phyloP scores from a whole-genome alignment of 129 eudicot genomes.

The sunflower (Helianthus annuus) region HanXRQr2.0-SUNRISE NC_035440.2:130717879-130718378 shows the following conservation, averaged over 20 bases:
- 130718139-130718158: conserved; percentile 64
- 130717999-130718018: too few species aligned
- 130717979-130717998: too few species aligned
- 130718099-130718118: conserved; percentile 65
- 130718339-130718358: conserved; percentile 72
- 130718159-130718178: conserved; percentile 66
- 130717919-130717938: conserved; percentile 49
- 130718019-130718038: too few species aligned
- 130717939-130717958: conserved; percentile 60
- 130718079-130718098: conserved; percentile 49
- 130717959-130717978: too few species aligned
- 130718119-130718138: conserved; percentile 65
- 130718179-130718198: conserved; percentile 70
- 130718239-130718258: conserved; percentile 75
- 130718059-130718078: too few species aligned
- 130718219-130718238: conserved; percentile 78
- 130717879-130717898: too few species aligned
- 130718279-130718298: background rate
- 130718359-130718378: conserved; percentile 71
- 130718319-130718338: conserved; percentile 60
- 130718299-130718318: background rate
- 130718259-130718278: conserved; percentile 42
- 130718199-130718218: conserved; percentile 75
- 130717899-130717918: too few species aligned
- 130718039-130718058: too few species aligned